phyloP scores from a whole-genome alignment of 768 basidiomycete genomes.

The Rhizopogon roseolus region DNA sequence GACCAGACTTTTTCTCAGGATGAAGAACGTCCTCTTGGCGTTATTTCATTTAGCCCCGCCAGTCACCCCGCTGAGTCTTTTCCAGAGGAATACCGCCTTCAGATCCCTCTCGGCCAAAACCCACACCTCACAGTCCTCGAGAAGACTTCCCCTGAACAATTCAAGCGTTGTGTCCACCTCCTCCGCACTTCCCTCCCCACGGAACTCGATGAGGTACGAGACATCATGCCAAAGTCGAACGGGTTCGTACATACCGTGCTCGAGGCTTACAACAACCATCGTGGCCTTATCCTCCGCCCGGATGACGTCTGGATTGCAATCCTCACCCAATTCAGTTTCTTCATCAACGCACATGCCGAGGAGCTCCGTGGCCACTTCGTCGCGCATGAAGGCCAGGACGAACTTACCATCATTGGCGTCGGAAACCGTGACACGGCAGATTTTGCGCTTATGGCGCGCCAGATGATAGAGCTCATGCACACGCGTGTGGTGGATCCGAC shows the following conservation, averaged over 20 bases:
- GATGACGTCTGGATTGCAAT: slow-evolving; percentile 44
- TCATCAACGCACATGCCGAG: slow-evolving; percentile 33
- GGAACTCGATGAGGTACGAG: slow-evolving; percentile 15
- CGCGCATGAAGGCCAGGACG: slow-evolving; percentile 17
- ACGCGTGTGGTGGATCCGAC: slow-evolving; percentile 17
- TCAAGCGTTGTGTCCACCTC: slow-evolving; percentile 15
- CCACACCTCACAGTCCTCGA: slow-evolving; percentile 17
- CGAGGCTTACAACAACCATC: slow-evolving; percentile 32
- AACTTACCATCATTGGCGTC: slow-evolving; percentile 18
- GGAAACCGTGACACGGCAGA: slow-evolving; percentile 23
- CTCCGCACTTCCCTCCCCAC: slow-evolving; percentile 24
- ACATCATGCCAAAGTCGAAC: slow-evolving; percentile 25
- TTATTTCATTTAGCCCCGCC: slow-evolving; percentile 20
- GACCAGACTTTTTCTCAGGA: slow-evolving; percentile 6
- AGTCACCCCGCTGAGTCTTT: slow-evolving; percentile 22
- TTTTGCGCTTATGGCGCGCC: slow-evolving; percentile 23
- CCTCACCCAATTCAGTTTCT: slow-evolving; percentile 33
- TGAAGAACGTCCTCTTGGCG: not conserved
- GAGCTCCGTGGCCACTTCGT: slow-evolving; percentile 28
- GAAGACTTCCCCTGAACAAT: slow-evolving; percentile 15
- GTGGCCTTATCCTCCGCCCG: slow-evolving; percentile 37
- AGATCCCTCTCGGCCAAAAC: slow-evolving; percentile 13
- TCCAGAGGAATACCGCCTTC: slow-evolving; percentile 21
- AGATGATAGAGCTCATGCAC: slow-evolving; percentile 18
- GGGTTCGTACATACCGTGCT: slow-evolving; percentile 34